Evolutionary conservation across 768 basidiomycete species (phyloP).

Genomic region (Naganishia antarctica): DNA sequence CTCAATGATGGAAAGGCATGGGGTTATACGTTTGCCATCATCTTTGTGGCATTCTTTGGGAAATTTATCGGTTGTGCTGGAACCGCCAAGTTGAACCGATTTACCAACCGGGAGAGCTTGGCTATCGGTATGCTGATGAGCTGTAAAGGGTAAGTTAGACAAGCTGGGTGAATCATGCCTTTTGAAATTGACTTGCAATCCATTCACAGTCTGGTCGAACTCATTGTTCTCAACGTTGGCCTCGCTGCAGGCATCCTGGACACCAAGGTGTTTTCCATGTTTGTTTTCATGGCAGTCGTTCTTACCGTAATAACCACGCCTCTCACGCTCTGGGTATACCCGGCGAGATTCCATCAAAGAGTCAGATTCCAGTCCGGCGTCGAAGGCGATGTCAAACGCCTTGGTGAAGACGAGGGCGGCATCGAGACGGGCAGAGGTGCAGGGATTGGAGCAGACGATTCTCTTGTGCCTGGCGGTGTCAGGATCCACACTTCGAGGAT

Average conservation of each 20-base stretch:
- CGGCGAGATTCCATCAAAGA: constrained; percentile 54
- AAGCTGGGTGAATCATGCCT: background rate
- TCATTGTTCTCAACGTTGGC: constrained; percentile 88
- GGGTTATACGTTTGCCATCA: constrained; percentile 74
- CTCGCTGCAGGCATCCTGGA: constrained; percentile 63
- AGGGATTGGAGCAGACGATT: background rate
- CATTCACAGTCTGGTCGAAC: constrained; percentile 62
- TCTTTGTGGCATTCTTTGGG: constrained; percentile 66
- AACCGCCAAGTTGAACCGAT: constrained; percentile 61
- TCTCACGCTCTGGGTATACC: constrained; percentile 71
- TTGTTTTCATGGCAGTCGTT: constrained; percentile 67
- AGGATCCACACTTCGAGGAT: constrained; percentile 57
- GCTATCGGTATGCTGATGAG: constrained; percentile 85
- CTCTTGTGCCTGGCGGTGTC: constrained; percentile 25
- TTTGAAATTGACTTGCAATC: constrained; percentile 35
- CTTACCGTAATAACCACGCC: constrained; percentile 82
- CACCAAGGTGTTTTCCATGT: constrained; percentile 74
- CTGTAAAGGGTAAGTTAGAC: constrained; percentile 67
- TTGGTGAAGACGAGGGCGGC: background rate
- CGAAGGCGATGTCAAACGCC: constrained; percentile 10
- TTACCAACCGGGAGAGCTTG: constrained; percentile 68
- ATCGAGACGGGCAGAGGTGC: constrained; percentile 25
- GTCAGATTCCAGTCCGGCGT: background rate
- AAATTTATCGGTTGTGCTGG: constrained; percentile 70
- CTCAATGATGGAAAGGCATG: constrained; percentile 71